phyloP scores from a whole-genome alignment of 768 basidiomycete species.

The Clavulina sp. region DNA sequence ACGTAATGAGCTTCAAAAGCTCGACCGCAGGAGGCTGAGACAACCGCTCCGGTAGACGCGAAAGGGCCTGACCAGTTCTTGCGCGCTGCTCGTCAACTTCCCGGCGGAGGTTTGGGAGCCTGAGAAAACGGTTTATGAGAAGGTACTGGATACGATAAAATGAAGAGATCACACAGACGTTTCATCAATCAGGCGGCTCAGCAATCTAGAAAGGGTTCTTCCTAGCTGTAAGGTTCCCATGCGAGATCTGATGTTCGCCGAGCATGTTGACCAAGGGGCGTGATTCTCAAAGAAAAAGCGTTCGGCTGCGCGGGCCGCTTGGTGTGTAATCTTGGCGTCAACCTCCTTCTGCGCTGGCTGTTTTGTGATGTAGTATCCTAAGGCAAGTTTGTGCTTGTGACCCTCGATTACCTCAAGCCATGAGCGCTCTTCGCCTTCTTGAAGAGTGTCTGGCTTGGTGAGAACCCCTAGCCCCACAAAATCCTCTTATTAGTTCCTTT shows the following conservation, averaged over 20 bases:
- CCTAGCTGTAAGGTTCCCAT: slow-evolving; percentile 12
- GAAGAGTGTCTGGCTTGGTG: slow-evolving; percentile 52
- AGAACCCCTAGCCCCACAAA: slow-evolving; percentile 56
- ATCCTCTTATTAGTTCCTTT: too few species aligned
- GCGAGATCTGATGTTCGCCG: background rate
- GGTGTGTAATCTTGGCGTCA: slow-evolving; percentile 19
- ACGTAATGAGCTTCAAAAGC: slow-evolving; percentile 5
- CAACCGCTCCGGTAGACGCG: slow-evolving; percentile 4
- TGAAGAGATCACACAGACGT: background rate
- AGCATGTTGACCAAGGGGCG: slow-evolving; percentile 32
- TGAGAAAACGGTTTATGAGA: background rate
- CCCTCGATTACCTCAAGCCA: slow-evolving; percentile 39
- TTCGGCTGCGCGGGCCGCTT: slow-evolving; percentile 21
- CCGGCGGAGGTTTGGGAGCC: slow-evolving; percentile 9
- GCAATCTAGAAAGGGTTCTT: slow-evolving; percentile 2
- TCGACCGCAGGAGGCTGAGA: slow-evolving; percentile 6
- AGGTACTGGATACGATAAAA: background rate
- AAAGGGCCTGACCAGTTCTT: background rate
- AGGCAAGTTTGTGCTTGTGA: slow-evolving; percentile 27
- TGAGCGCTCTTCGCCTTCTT: slow-evolving; percentile 19
- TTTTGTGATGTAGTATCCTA: slow-evolving; percentile 50
- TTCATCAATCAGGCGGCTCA: slow-evolving; percentile 2
- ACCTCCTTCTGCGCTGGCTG: slow-evolving; percentile 40
- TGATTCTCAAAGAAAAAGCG: slow-evolving; percentile 31
- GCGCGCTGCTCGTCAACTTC: slow-evolving; percentile 5